Evolutionary conservation across 2,329 filamentous ascomycete genomes (phyloP), one percentile per base, ranked within the genome.

Genomic region (Rutstroemia sp.): DNA sequence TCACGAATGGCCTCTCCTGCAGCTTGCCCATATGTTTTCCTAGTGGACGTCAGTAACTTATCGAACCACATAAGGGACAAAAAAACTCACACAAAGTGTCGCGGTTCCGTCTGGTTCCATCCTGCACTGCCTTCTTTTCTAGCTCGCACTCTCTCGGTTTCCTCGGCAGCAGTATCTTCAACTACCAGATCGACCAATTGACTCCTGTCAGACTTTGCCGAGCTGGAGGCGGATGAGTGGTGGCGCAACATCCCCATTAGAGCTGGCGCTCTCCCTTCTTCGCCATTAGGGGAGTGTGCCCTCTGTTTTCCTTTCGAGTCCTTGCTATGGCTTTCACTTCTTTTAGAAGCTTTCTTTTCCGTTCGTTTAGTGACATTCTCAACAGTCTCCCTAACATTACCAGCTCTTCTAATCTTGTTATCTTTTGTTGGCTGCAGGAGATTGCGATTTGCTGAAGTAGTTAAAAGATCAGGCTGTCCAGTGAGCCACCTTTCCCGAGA

Each of bases 161-260:
- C 77, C 66, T 86, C 83, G 5, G 82, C 83, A 48, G 81, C 70
- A 46, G 71, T 76, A 65, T 87, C 82, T 71, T 87, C 83, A 8
- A 88, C 80, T 0, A 87, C 78, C 4, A 88, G 71, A 66, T 88
- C 84, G 10, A 87, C 83, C 5, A 87, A 72, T 63, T 87, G 84
- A 61, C 81, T 83, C 59, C 74, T 75, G 61, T 79, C 78, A 1
- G 82, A 85, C 57, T 79, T 77, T 8, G 67, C 70, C 6, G 75
- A 77, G 58, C 71, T 73, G 3, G 74, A 71, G n/a, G 71, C 72
- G 23, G 75, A 74, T 6, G 80, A 81, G 49, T 78, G 68, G 57
- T 75, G 73, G 45, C 74, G 73, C 16, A 77, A 65, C 57, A 77
- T 66, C 27, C 63, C 70, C 56, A 66, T 64, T 19, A 71, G 38